Percentiles rank a stretch among this genome's conserved stretches.
phyloP scores from a whole-genome alignment of 768 basidiomycete genomes.

The Cubamyces lactineus region DNA sequence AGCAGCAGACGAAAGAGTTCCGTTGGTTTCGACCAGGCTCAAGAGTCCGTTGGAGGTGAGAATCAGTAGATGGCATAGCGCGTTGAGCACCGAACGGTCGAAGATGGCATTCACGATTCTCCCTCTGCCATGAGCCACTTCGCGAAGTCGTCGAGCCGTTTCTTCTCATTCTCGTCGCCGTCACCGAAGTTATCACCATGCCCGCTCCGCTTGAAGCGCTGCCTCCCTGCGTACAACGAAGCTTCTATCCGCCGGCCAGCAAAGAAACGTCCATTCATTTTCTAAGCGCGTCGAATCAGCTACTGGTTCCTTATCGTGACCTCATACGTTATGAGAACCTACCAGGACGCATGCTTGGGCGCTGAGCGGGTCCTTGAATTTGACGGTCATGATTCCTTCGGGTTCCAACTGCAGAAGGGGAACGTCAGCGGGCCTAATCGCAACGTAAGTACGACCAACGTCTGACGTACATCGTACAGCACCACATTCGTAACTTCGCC shows the following conservation, averaged over 20 bases:
- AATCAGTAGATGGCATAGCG: not conserved
- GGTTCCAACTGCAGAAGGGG: conserved; percentile 71
- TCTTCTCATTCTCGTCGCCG: conserved; percentile 77
- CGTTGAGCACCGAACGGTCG: too few relatives aligned
- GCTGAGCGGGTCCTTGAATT: conserved; percentile 90
- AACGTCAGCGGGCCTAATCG: not conserved
- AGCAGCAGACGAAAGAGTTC: conserved; percentile 4
- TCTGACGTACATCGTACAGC: conserved; percentile 82
- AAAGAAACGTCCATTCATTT: conserved; percentile 95
- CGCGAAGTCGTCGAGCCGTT: conserved; percentile 86
- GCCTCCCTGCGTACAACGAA: conserved; percentile 77
- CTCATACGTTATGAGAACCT: conserved; percentile 34
- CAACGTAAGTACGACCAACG: not conserved
- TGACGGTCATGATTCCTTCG: conserved; percentile 95
- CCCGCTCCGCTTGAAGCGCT: conserved; percentile 79
- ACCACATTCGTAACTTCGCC: conserved; percentile 97
- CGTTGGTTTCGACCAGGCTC: not conserved
- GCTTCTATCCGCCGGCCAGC: conserved; percentile 84
- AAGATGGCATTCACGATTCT: conserved; percentile 44
- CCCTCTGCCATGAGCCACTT: conserved; percentile 85
- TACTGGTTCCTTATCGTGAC: not conserved
- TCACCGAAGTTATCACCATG: conserved; percentile 63
- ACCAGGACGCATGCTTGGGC: conserved; percentile 93
- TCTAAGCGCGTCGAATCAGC: conserved; percentile 46
- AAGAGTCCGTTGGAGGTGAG: not conserved